Conservation (phyloP, 2,329 filamentous ascomycete genomes). For the Aspergillus sp. region DNA sequence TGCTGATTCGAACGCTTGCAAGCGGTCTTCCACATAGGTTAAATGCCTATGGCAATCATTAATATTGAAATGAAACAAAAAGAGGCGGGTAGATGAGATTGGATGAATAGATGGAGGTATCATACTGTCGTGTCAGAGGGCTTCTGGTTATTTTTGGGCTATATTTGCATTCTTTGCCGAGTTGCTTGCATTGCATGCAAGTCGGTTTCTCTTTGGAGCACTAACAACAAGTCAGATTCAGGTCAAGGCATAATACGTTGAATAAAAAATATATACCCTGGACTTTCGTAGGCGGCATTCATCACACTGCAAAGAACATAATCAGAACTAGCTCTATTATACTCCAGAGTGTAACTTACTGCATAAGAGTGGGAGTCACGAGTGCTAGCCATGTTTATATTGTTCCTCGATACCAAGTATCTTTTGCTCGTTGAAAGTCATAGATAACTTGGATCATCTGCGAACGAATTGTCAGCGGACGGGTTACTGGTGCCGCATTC, state of each 20-base stretch:
- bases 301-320: constrained; percentile 31
- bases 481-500: constrained; percentile 1
- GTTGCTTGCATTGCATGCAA: constrained; percentile 41
- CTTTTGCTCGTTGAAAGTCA: constrained; percentile 32
- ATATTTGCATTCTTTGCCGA: constrained; percentile 43
- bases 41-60: constrained; percentile 32
- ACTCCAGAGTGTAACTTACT: constrained; percentile 28
- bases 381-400: constrained; percentile 40
- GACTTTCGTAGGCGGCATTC: constrained; percentile 43
- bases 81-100: not conserved
- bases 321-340: constrained; percentile 3
- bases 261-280: constrained; percentile 27
- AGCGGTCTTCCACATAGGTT: constrained; percentile 42
- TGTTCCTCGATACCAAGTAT: constrained; percentile 23
- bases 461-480: constrained; percentile 20
- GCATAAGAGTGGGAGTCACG: constrained; percentile 43
- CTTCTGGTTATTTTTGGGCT: constrained; percentile 44
- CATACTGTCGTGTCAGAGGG: constrained; percentile 44
- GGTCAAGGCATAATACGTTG: not conserved
- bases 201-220: constrained; percentile 44
- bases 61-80: not conserved
- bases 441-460: constrained; percentile 35
- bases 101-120: not conserved
- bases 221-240: constrained; percentile 19
- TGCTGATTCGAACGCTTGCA: constrained; percentile 40